Evolutionary conservation across 805 yeast genomes (phyloP).

Genomic region (Lachancea sp.): DNA sequence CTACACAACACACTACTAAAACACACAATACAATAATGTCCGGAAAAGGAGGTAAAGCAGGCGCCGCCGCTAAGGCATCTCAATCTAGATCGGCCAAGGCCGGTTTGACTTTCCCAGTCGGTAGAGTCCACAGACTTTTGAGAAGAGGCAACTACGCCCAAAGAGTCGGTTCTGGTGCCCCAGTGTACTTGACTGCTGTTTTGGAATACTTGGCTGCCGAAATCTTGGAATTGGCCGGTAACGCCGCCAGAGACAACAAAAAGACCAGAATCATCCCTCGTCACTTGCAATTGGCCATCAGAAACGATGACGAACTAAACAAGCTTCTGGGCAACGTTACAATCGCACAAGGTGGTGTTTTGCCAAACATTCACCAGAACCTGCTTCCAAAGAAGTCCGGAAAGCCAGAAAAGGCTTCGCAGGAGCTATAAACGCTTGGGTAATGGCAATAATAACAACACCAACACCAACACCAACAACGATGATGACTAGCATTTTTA

Average conservation of each 20-base stretch:
- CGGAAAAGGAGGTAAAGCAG: constrained; percentile 83
- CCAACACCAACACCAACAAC: neutral
- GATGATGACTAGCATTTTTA: neutral
- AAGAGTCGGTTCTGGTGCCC: constrained; percentile 99
- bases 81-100: constrained; percentile 98
- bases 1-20: neutral
- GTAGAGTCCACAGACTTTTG: constrained; percentile 95
- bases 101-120: constrained; percentile 98
- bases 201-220: constrained; percentile 96
- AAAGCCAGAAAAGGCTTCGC: constrained; percentile 55
- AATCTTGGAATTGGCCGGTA: constrained; percentile 96
- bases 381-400: constrained; percentile 76
- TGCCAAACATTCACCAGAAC: constrained; percentile 94
- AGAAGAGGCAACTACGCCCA: constrained; percentile 98
- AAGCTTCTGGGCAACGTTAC: constrained; percentile 88
- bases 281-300: constrained; percentile 96
- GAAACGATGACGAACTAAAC: constrained; percentile 98
- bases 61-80: constrained; percentile 89
- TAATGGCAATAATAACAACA: neutral
- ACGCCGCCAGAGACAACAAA: constrained; percentile 98
- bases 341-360: constrained; percentile 98
- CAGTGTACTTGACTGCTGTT: constrained; percentile 95
- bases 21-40: constrained; percentile 45
- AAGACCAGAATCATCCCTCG: constrained; percentile 98
- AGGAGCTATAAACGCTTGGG: constrained; percentile 44